Evolutionary conservation across 2,329 filamentous ascomycete genomes (phyloP).

Genomic region (Cordyceps fumosorosea): DNA sequence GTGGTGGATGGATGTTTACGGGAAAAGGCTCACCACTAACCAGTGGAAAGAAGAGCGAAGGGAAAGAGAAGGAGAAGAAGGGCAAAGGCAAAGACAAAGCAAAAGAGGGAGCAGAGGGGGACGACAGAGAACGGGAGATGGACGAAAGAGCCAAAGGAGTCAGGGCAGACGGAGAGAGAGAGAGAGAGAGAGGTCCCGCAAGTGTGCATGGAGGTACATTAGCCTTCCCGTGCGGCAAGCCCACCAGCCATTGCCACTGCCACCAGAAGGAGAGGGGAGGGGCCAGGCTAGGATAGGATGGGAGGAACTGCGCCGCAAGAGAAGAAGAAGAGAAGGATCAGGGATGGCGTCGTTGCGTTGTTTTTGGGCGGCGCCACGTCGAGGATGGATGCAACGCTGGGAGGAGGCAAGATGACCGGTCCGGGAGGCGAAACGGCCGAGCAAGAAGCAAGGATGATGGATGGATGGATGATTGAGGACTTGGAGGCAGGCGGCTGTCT

Average conservation of each 20-base stretch:
- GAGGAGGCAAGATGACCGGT: neutral
- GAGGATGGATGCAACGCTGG: neutral
- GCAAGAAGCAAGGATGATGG: neutral
- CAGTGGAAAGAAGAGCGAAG: neutral
- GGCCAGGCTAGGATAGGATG: neutral
- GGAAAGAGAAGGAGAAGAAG: neutral
- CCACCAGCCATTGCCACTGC: neutral
- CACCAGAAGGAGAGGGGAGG: neutral
- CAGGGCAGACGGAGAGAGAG: neutral
- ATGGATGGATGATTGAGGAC: neutral
- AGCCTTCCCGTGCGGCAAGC: slow-evolving; percentile 12
- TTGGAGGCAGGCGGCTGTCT: too few relatives aligned
- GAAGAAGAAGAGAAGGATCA: neutral
- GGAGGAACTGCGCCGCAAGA: neutral
- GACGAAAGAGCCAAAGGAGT: too few relatives aligned
- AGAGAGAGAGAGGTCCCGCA: slow-evolving; percentile 3
- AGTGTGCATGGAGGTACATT: slow-evolving; percentile 10
- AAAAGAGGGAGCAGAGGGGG: neutral
- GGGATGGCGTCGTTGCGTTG: slow-evolving; percentile 1
- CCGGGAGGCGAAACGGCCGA: neutral
- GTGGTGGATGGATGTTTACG: neutral
- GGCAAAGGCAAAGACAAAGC: neutral
- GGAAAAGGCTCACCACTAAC: neutral
- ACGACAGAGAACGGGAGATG: neutral
- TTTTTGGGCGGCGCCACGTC: neutral